phyloP scores from a whole-genome alignment of 345 rosid genomes.

The Theobroma cacao region DNA sequence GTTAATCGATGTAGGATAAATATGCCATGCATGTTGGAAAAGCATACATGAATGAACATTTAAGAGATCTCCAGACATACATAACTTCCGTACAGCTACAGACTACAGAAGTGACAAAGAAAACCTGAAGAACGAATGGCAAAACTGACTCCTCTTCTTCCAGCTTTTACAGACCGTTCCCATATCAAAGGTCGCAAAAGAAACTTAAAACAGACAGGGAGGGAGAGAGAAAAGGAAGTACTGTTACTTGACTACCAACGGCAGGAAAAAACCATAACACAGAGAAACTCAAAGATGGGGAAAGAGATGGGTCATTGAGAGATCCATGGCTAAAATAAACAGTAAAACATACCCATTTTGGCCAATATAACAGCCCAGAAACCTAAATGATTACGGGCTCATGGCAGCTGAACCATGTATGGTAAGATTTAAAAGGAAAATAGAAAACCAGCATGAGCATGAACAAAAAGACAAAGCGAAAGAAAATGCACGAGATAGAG shows the following conservation, averaged over 20 bases:
- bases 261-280: not conserved
- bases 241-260: not conserved
- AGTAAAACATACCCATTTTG: not conserved
- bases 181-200: not conserved
- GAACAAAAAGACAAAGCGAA: constrained; percentile 7
- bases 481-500: too few species aligned
- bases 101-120: not conserved
- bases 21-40: not conserved
- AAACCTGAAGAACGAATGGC: not conserved
- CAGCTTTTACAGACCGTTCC: not conserved
- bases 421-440: not conserved
- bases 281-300: not conserved
- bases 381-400: not conserved
- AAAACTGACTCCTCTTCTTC: not conserved
- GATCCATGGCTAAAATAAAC: not conserved
- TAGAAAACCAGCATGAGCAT: not conserved
- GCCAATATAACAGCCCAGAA: not conserved
- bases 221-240: not conserved
- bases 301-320: not conserved
- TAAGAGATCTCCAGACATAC: not conserved
- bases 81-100: not conserved
- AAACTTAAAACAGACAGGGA: not conserved
- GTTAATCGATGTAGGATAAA: not conserved
- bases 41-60: not conserved
- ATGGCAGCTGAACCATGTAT: not conserved